Percentiles rank a stretch among this genome's conserved stretches.
Evolutionary conservation across 805 yeast species (phyloP).

Genomic region (Suhomyces sp.): DNA sequence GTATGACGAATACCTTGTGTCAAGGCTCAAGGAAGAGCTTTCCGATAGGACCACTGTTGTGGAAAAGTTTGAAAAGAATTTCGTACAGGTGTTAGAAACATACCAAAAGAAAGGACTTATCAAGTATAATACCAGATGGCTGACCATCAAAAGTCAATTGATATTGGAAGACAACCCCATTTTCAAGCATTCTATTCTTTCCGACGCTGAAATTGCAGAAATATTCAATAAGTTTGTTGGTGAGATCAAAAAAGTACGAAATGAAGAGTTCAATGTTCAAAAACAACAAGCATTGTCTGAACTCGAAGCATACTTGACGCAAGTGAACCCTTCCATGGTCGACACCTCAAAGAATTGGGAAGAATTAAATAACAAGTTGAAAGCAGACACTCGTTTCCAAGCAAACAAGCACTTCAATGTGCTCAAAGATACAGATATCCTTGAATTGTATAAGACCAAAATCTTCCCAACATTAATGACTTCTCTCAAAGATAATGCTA

Average conservation of each 20-base stretch:
- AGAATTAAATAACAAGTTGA: slow-evolving; percentile 32
- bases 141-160: slow-evolving; percentile 44
- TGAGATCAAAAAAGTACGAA: slow-evolving; percentile 34
- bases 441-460: slow-evolving; percentile 48
- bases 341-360: slow-evolving; percentile 38
- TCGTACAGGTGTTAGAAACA: slow-evolving; percentile 44
- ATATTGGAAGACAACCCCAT: slow-evolving; percentile 66
- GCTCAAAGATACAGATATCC: slow-evolving; percentile 58
- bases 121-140: slow-evolving; percentile 64
- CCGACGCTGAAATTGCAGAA: slow-evolving; percentile 55
- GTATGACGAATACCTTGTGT: slow-evolving; percentile 61
- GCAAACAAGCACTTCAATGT: slow-evolving; percentile 56
- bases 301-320: slow-evolving; percentile 49
- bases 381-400: slow-evolving; percentile 50
- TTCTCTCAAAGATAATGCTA: slow-evolving; percentile 21
- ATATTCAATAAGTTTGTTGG: slow-evolving; percentile 53
- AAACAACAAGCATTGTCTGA: slow-evolving; percentile 53
- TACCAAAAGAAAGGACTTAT: slow-evolving; percentile 38
- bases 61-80: slow-evolving; percentile 57
- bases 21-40: slow-evolving; percentile 46
- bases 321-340: slow-evolving; percentile 30
- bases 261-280: slow-evolving; percentile 19
- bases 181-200: slow-evolving; percentile 57
- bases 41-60: slow-evolving; percentile 51
- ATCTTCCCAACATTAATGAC: slow-evolving; percentile 29